Evolutionary conservation across 2,329 filamentous ascomycete species (phyloP), one percentile per base, ranked within the genome.

Genomic region (Hypoxylon sp.): DNA sequence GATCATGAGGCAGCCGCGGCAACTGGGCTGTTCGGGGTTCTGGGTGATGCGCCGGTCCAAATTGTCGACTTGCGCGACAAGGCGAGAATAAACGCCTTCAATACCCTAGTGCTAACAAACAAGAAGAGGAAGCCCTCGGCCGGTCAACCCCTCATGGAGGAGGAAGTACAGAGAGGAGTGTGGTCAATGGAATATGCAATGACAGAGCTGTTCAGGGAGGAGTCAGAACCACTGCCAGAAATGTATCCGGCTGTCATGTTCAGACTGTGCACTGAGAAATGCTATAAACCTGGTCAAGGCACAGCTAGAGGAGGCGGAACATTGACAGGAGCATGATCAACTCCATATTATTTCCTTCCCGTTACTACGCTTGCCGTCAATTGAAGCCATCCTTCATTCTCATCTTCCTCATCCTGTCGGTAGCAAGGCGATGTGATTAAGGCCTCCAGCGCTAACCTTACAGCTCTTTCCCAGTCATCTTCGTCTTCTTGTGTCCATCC

Each of bases 11-110:
- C 8, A 17, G 27, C 24, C 27, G 2, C 13, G 13, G 13, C 27
- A 8, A 51, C 48, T 17, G 48, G 48, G 2, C 24, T 50, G 13
- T 50, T 50, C 15, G 47, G 48, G 27, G 15, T 19, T 17, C 27
- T 51, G n/a, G 21, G 48, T 15, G 48, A 51, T 19, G 48, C 48
- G 15, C 48, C 48, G 0, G 48, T 51, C 15, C 27, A 51, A 19
- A 51, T 51, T n/a, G 48, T 51, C 8, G 48, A 51, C 7, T 51
- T 51, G 10, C 48, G 48, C 24, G 48, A 51, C n/a, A 8, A 51
- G 27, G 24, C 21, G 24, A 29, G 48, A 32, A n/a, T 51, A 15
- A n/a, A 29, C n/a, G 48, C 48, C 11, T 51, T 31, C n/a, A 15
- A 51, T 4, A 10, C 15, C 15, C 7, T 51, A 27, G 48, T n/a